phyloP scores from a whole-genome alignment of 257 asterid species.

The Echium plantagineum region DNA sequence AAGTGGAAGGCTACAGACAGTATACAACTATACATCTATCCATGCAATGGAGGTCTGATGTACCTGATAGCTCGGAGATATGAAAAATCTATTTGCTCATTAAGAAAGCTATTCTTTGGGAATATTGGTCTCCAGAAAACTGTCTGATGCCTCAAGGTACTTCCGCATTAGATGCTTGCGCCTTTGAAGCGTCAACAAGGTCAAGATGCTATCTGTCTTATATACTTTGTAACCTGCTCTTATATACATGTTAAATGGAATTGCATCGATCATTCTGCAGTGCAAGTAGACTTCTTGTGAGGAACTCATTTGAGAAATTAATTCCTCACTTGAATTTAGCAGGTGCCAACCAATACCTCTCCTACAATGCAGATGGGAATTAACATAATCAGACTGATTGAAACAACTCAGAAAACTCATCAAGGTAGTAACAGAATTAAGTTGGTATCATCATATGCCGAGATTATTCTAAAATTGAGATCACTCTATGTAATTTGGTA shows the following conservation, averaged over 20 bases:
- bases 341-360: constrained; percentile 95
- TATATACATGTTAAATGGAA: constrained; percentile 70
- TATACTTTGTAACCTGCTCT: constrained; percentile 67
- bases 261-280: constrained; percentile 80
- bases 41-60: not conserved
- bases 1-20: not conserved
- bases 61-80: not conserved
- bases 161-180: constrained; percentile 89
- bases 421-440: not conserved
- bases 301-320: constrained; percentile 61
- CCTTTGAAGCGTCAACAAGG: constrained; percentile 68
- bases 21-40: not conserved
- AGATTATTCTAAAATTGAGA: not conserved
- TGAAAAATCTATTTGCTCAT: constrained; percentile 15
- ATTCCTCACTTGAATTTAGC: constrained; percentile 77
- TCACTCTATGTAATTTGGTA: not conserved
- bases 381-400: not conserved
- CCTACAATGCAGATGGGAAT: constrained; percentile 32
- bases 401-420: not conserved
- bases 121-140: constrained; percentile 25
- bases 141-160: constrained; percentile 39
- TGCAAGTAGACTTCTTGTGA: constrained; percentile 71
- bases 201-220: constrained; percentile 69
- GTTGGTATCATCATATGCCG: not conserved
- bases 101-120: constrained; percentile 25